Conservation (phyloP, 2,329 filamentous ascomycete species). For the Sporothrix pseudoabietina region DNA sequence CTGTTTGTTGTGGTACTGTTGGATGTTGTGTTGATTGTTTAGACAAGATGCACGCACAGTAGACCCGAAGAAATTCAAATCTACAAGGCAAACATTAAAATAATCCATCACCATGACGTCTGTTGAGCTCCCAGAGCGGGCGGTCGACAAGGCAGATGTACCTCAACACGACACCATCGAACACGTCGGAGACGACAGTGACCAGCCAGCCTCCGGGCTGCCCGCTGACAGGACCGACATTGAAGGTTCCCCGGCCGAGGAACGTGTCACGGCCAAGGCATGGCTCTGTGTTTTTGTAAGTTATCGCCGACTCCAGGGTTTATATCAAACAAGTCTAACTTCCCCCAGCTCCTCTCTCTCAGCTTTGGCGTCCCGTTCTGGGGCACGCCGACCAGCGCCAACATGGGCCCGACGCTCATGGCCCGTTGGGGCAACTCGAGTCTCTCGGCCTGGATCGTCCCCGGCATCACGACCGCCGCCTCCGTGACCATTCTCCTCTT, state of each 20-base stretch:
- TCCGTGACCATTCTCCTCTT: slow-evolving; percentile 20
- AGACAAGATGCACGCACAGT: neutral
- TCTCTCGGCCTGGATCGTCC: slow-evolving; percentile 13
- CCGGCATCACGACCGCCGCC: slow-evolving; percentile 16
- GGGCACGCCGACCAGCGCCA: slow-evolving; percentile 10
- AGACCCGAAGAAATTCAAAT: neutral
- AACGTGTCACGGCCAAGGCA: slow-evolving; percentile 3
- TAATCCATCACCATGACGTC: neutral
- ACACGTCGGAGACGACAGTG: neutral
- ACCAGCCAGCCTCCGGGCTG: neutral
- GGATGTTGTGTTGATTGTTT: neutral
- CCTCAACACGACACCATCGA: slow-evolving; percentile 47
- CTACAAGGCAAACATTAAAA: neutral
- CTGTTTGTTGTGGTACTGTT: neutral
- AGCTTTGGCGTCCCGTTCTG: slow-evolving; percentile 22
- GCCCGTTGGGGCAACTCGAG: slow-evolving; percentile 17
- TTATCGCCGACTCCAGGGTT: neutral
- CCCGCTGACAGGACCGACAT: neutral
- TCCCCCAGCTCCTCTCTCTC: slow-evolving; percentile 3
- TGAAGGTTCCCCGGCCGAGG: neutral
- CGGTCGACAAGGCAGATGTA: slow-evolving; percentile 22
- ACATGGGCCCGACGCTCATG: slow-evolving; percentile 17
- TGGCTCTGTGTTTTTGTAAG: slow-evolving; percentile 20
- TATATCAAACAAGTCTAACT: neutral
- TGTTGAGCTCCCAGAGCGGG: neutral